These are phyloP conservation scores for Conticribra guillardii DNA, from an alignment of 108 stramenopile species.

Conservation along the genomic window DNA sequence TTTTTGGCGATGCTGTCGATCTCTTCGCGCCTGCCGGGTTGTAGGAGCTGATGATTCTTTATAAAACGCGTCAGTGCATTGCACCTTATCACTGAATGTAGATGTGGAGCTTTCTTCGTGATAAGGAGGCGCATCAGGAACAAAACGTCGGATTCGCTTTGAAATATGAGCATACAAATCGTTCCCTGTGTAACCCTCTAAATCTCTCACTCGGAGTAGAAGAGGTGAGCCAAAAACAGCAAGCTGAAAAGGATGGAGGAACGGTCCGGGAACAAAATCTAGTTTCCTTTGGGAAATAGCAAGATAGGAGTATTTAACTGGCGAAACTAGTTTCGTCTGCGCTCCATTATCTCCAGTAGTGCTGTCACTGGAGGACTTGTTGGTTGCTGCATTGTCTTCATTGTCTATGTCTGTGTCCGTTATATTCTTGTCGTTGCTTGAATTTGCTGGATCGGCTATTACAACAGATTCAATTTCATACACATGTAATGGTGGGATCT, in stretches of 20 bases:
- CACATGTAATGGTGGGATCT: constrained; percentile 74
- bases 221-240: constrained; percentile 83
- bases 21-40: constrained; percentile 34
- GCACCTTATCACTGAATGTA: neutral
- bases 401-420: neutral
- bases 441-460: constrained; percentile 1
- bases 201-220: constrained; percentile 69
- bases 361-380: neutral
- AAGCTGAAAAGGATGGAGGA: constrained; percentile 79
- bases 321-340: constrained; percentile 3
- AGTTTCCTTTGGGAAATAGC: constrained; percentile 79
- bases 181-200: constrained; percentile 72
- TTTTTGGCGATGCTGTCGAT: constrained; percentile 56
- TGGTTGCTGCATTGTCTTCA: neutral
- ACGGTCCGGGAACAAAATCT: constrained; percentile 61
- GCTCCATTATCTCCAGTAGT: constrained; percentile 7
- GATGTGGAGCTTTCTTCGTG: constrained; percentile 30
- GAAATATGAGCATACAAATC: constrained; percentile 83
- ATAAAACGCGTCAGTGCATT: neutral
- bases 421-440: constrained; percentile 8
- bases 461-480: constrained; percentile 74
- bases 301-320: constrained; percentile 69
- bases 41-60: no score
- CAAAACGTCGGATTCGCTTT: constrained; percentile 59
- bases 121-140: constrained; percentile 52